A percentile compares a stretch with the other conserved stretches of the same genome.
phyloP scores from a whole-genome alignment of 495 filamentous ascomycete genomes.

The Aspergillus asperescens region DNA sequence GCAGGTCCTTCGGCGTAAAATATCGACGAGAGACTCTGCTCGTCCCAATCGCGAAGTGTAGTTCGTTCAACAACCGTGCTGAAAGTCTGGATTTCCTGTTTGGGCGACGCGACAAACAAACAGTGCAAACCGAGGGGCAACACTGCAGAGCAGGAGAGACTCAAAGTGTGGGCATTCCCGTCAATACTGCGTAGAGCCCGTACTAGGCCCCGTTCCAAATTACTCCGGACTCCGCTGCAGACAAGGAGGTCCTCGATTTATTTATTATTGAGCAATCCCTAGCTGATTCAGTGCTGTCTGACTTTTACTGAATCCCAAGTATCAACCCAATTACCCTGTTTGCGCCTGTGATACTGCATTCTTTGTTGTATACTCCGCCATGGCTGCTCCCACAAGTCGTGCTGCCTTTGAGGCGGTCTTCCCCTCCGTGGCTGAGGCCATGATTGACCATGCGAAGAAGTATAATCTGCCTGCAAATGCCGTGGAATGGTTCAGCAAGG shows the following conservation, averaged over 20 bases:
- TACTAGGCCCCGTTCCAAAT: not conserved
- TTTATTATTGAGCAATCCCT: not conserved
- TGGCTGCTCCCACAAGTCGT: slow-evolving; percentile 66
- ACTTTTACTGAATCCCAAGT: not conserved
- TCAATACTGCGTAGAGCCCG: not conserved
- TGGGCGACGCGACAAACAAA: slow-evolving; percentile 22
- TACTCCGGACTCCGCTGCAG: slow-evolving; percentile 8
- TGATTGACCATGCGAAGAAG: slow-evolving; percentile 65
- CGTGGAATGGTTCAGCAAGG: slow-evolving; percentile 82
- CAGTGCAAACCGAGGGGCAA: slow-evolving; percentile 18
- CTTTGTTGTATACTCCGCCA: slow-evolving; percentile 27
- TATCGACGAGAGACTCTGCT: not conserved
- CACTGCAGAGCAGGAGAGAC: too few relatives aligned
- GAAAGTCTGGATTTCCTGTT: slow-evolving; percentile 11
- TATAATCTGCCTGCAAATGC: slow-evolving; percentile 80
- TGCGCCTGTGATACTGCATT: not conserved
- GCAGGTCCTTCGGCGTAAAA: not conserved
- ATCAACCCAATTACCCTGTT: not conserved
- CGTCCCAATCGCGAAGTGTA: not conserved
- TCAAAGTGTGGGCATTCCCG: too few relatives aligned
- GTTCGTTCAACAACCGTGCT: not conserved
- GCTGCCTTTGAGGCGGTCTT: slow-evolving; percentile 87
- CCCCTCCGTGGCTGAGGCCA: slow-evolving; percentile 69
- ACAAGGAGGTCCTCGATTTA: not conserved
- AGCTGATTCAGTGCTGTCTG: not conserved